Evolutionary conservation across 2,329 filamentous ascomycete species (phyloP).

Genomic region (Pseudogymnoascus sp.): DNA sequence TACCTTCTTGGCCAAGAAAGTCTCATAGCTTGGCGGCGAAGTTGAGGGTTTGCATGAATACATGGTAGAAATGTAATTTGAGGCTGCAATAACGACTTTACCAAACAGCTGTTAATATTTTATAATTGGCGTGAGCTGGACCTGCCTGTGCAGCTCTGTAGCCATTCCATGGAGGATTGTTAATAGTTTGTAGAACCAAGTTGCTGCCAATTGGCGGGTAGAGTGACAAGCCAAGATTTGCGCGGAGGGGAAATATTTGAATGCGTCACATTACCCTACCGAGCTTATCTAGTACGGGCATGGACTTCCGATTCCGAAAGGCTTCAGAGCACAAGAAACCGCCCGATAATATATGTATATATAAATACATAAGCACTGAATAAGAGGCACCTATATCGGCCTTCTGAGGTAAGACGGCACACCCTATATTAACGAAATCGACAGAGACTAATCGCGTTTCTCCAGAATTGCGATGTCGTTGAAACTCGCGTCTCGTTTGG

Average conservation of each 20-base stretch:
- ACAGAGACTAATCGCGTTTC: conserved; percentile 7
- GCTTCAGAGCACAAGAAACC: conserved; percentile 4
- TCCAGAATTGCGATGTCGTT: conserved; percentile 7
- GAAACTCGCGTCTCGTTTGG: conserved; percentile 9
- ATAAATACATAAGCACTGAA: conserved; percentile 6
- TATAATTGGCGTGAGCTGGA: neutral
- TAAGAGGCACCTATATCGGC: conserved; percentile 7
- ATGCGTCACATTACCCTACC: conserved; percentile 10
- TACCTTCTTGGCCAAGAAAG: neutral
- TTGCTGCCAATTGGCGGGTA: neutral
- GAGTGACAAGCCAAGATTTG: conserved; percentile 7
- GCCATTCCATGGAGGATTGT: neutral
- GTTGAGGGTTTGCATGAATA: neutral
- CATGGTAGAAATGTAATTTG: neutral
- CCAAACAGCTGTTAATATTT: neutral
- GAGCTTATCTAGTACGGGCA: conserved; percentile 7
- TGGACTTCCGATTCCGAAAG: conserved; percentile 9
- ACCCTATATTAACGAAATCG: conserved; percentile 5
- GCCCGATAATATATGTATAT: neutral
- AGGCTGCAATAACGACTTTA: neutral
- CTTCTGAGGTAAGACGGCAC: conserved; percentile 10
- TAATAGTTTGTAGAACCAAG: neutral
- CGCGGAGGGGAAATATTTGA: conserved; percentile 8
- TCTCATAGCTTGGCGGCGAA: neutral
- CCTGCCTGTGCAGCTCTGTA: neutral